phyloP scores from a whole-genome alignment of 2,329 filamentous ascomycete species.

The Sarocladiaceae sp. region DNA sequence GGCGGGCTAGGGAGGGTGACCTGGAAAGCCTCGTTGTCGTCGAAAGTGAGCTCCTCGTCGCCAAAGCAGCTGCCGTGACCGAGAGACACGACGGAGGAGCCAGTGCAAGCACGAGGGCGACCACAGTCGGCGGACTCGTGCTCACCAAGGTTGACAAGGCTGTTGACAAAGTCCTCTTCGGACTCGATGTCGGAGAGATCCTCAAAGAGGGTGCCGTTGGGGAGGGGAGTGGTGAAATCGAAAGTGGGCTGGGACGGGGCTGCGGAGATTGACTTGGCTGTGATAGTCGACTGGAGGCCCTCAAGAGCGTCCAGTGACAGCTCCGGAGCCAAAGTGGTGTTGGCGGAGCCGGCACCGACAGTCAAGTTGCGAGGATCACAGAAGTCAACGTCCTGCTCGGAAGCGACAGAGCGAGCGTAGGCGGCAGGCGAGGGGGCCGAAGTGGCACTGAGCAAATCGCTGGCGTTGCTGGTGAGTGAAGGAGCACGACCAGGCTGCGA shows the following conservation, averaged over 20 bases:
- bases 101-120: slow-evolving; percentile 63
- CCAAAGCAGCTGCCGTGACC: slow-evolving; percentile 74
- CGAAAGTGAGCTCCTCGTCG: slow-evolving; percentile 69
- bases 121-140: slow-evolving; percentile 52
- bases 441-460: slow-evolving; percentile 67
- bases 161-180: slow-evolving; percentile 74
- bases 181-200: slow-evolving; percentile 86
- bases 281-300: slow-evolving; percentile 30
- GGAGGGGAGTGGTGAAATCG: slow-evolving; percentile 43
- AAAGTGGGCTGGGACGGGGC: slow-evolving; percentile 37
- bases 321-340: slow-evolving; percentile 48
- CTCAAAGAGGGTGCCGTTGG: slow-evolving; percentile 67
- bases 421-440: slow-evolving; percentile 81
- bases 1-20: slow-evolving; percentile 59
- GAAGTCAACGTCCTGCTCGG: slow-evolving; percentile 72
- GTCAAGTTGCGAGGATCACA: slow-evolving; percentile 89
- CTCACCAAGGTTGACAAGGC: slow-evolving; percentile 59
- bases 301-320: slow-evolving; percentile 62
- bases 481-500: slow-evolving; percentile 41
- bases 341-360: slow-evolving; percentile 49
- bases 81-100: slow-evolving; percentile 59
- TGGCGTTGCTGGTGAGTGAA: slow-evolving; percentile 57
- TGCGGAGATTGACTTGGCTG: slow-evolving; percentile 42
- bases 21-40: slow-evolving; percentile 58
- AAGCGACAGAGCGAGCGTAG: slow-evolving; percentile 61